phyloP scores from a whole-genome alignment of 2,329 filamentous ascomycete species.

The Penicillium brevicompactum region DNA sequence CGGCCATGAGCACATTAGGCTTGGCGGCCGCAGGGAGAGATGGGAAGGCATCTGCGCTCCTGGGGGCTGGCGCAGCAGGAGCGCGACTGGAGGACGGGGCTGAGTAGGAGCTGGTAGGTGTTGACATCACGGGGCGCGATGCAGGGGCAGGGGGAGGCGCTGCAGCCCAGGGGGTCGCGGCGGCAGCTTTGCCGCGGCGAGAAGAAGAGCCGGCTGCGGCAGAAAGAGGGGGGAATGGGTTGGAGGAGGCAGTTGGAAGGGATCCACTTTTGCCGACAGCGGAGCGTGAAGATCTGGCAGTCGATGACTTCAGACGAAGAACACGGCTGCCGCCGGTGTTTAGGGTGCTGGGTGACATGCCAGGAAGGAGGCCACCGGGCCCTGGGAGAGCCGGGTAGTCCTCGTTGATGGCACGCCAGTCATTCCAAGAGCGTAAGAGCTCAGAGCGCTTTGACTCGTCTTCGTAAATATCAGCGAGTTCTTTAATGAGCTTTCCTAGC shows the following conservation, averaged over 20 bases:
- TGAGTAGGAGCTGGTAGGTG: constrained; percentile 29
- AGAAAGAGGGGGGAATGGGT: constrained; percentile 51
- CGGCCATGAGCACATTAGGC: constrained; percentile 57
- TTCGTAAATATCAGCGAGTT: constrained; percentile 91
- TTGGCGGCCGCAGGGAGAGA: constrained; percentile 78
- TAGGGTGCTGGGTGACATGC: constrained; percentile 46
- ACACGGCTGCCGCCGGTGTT: constrained; percentile 60
- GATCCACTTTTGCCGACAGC: constrained; percentile 62
- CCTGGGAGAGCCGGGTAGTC: constrained; percentile 89
- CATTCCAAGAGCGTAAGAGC: constrained; percentile 83
- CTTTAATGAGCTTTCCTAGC: constrained; percentile 84
- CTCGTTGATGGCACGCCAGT: constrained; percentile 94
- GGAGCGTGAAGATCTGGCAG: constrained; percentile 66
- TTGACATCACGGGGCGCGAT: constrained; percentile 25
- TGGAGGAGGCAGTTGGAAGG: constrained; percentile 43
- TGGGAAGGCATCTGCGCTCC: constrained; percentile 70
- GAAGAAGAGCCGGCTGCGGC: constrained; percentile 24
- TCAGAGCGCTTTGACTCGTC: constrained; percentile 72
- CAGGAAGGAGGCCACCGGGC: constrained; percentile 67
- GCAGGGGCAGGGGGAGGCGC: constrained; percentile 24
- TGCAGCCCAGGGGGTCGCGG: constrained; percentile 28
- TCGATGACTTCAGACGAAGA: constrained; percentile 69
- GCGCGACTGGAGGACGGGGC: constrained; percentile 25
- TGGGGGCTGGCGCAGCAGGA: constrained; percentile 24
- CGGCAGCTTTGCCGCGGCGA: constrained; percentile 22